These are phyloP conservation scores for Meripilus lineatus DNA, from an alignment of 1,284 basidiomycete genomes.

Conservation along the genomic window DNA sequence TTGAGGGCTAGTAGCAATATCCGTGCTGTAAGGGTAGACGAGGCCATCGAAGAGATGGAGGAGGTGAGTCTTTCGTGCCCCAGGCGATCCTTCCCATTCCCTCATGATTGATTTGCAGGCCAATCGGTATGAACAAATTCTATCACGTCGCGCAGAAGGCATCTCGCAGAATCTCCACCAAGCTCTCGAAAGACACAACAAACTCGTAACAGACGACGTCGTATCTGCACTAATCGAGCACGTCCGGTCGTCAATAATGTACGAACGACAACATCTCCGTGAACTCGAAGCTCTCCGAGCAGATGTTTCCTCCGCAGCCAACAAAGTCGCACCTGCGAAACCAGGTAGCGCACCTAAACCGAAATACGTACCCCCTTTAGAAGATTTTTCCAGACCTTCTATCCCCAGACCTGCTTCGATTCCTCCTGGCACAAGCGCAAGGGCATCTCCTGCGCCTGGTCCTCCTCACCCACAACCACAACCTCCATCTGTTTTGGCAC, in stretches of 20 bases:
- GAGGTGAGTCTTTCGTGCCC: conserved; percentile 51
- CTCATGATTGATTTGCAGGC: conserved; percentile 52
- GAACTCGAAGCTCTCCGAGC: conserved; percentile 82
- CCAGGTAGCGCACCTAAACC: conserved; percentile 53
- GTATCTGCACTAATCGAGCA: conserved; percentile 86
- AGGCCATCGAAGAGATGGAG: conserved; percentile 89
- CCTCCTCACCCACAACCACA: conserved; percentile 10
- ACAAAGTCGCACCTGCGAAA: conserved; percentile 45
- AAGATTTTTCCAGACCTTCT: conserved; percentile 48
- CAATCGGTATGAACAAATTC: conserved; percentile 78
- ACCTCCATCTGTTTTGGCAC: conserved; percentile 3
- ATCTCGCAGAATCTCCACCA: conserved; percentile 90
- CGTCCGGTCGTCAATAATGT: conserved; percentile 84
- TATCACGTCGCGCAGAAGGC: conserved; percentile 77
- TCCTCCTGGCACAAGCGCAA: conserved; percentile 18
- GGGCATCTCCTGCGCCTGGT: conserved; percentile 8
- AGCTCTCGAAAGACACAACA: conserved; percentile 78
- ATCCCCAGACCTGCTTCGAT: conserved; percentile 30
- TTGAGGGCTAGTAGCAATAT: conserved; percentile 88
- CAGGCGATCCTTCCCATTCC: background rate
- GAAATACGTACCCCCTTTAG: conserved; percentile 53
- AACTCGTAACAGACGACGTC: conserved; percentile 84
- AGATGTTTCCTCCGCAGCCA: conserved; percentile 67
- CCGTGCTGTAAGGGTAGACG: conserved; percentile 82
- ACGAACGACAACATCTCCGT: conserved; percentile 81